Percentiles rank a stretch among this genome's conserved stretches.
Conservation (phyloP, 345 rosid species). For the Adansonia digitata region DNA sequence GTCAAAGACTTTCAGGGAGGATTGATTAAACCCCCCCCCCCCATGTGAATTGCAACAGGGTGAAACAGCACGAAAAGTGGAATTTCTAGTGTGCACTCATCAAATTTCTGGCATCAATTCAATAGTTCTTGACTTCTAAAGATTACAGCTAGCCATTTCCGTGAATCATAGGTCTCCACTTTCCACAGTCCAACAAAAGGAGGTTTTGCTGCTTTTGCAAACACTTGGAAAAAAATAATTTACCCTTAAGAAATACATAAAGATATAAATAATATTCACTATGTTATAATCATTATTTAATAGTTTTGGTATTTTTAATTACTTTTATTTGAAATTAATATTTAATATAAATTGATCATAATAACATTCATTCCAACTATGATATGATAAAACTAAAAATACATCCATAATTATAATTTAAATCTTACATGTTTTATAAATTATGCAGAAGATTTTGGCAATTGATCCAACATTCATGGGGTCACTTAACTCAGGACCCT, state of each 20-base stretch:
- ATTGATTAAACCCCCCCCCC: background rate
- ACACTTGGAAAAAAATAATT: background rate
- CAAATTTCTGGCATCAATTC: conserved; percentile 1
- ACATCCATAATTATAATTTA: too few relatives aligned
- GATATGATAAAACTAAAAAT: too few relatives aligned
- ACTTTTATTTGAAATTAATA: too few relatives aligned
- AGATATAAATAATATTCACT: too few relatives aligned
- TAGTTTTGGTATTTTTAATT: too few relatives aligned
- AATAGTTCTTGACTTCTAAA: background rate
- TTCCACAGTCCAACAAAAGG: background rate
- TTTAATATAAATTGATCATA: too few relatives aligned
- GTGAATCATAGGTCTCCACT: background rate
- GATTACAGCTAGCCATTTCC: background rate
- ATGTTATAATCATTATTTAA: too few relatives aligned
- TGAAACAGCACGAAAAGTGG: background rate
- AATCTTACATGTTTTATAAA: too few relatives aligned
- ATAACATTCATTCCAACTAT: too few relatives aligned
- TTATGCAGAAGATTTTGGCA: too few relatives aligned
- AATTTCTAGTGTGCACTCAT: conserved; percentile 23
- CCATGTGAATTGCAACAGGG: background rate
- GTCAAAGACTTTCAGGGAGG: background rate
- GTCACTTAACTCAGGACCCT: conserved; percentile 17
- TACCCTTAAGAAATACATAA: too few relatives aligned
- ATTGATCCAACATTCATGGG: conserved; percentile 3
- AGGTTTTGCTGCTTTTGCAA: background rate